A percentile compares a stretch with the other conserved stretches of the same genome.
Conservation (phyloP, 1,284 basidiomycete species). For the Tremellales sp. region DNA sequence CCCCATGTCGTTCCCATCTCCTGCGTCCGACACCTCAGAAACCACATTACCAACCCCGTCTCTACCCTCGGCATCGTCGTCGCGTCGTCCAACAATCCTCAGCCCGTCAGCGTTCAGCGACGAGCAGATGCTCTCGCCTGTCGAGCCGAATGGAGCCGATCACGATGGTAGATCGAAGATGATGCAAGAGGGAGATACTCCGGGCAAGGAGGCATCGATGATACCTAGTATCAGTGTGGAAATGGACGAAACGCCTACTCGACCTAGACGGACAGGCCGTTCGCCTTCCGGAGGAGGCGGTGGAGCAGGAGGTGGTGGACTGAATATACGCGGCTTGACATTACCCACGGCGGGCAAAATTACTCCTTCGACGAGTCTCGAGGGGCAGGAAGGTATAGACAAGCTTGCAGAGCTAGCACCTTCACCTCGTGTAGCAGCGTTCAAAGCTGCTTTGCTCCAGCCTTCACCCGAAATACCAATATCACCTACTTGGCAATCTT, state of each 20-base stretch:
- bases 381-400: constrained; percentile 7
- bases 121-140: constrained; percentile 11
- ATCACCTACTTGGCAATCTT: constrained; percentile 28
- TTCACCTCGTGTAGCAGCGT: constrained; percentile 11
- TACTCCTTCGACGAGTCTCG: not conserved
- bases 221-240: not conserved
- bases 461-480: constrained; percentile 11
- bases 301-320: not conserved
- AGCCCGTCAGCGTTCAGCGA: constrained; percentile 1
- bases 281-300: too few species aligned
- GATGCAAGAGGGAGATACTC: not conserved
- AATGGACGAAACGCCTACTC: not conserved
- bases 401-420: constrained; percentile 9
- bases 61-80: constrained; percentile 5
- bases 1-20: constrained; percentile 2
- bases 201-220: not conserved
- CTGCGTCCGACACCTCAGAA: constrained; percentile 8
- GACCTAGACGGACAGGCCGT: not conserved
- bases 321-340: constrained; percentile 1
- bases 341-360: not conserved
- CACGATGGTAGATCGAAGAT: not conserved
- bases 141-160: not conserved
- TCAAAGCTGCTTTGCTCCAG: constrained; percentile 8
- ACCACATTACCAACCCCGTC: constrained; percentile 15
- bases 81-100: constrained; percentile 1